A percentile compares a stretch with the other conserved stretches of the same genome.
Evolutionary conservation across 108 stramenopile species (phyloP).

Genomic region (Skeletonema tropicum): DNA sequence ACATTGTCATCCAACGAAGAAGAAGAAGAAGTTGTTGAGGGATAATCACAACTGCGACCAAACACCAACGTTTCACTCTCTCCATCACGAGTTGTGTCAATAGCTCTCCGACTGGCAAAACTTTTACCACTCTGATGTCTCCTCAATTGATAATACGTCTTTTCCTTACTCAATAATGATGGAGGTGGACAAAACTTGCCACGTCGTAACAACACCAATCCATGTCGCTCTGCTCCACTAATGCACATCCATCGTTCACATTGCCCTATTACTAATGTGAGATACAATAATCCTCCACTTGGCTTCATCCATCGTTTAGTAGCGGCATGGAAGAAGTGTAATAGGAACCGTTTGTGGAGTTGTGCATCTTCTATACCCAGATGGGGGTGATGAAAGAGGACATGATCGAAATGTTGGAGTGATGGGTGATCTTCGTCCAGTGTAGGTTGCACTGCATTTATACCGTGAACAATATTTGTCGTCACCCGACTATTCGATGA

Average conservation of each 20-base stretch:
- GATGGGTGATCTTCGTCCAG: not conserved
- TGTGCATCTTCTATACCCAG: conserved; percentile 80
- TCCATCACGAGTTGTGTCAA: conserved; percentile 15
- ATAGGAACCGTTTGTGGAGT: conserved; percentile 74
- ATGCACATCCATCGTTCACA: conserved; percentile 72
- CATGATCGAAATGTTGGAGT: conserved; percentile 45
- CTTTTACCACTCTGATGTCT: conserved; percentile 87
- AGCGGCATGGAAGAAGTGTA: conserved; percentile 77
- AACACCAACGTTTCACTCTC: conserved; percentile 78
- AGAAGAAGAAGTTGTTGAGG: not conserved
- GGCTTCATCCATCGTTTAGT: conserved; percentile 55
- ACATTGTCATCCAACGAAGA: not conserved
- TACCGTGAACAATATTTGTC: conserved; percentile 48
- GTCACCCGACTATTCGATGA: not conserved
- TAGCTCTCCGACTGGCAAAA: conserved; percentile 62
- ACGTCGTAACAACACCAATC: conserved; percentile 59
- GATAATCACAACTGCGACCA: conserved; percentile 50
- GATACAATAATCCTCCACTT: conserved; percentile 55
- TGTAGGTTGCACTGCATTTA: conserved; percentile 64
- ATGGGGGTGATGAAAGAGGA: conserved; percentile 91
- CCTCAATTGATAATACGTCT: conserved; percentile 61
- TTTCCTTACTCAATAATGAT: conserved; percentile 6
- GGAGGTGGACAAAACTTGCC: conserved; percentile 65
- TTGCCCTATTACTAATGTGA: conserved; percentile 79
- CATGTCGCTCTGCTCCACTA: conserved; percentile 63